Percentiles rank a stretch among this genome's conserved stretches.
These are phyloP conservation scores for Ramichloridium luteum DNA, from an alignment of 2,329 filamentous ascomycete species.

Conservation along the genomic window DNA sequence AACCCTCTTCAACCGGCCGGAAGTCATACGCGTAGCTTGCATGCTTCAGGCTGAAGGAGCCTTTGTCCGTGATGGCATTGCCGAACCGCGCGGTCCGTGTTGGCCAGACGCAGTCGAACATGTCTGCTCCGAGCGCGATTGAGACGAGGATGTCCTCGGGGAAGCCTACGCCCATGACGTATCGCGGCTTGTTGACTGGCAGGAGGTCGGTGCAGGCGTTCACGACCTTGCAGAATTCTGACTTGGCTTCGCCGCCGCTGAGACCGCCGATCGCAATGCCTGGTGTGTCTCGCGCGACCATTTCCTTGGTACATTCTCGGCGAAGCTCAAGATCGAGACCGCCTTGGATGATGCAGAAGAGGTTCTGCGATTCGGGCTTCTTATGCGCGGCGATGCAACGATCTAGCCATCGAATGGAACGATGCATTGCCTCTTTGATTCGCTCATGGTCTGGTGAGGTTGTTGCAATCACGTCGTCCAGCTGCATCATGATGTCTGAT, in stretches of 20 bases:
- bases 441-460: constrained; percentile 79
- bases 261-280: constrained; percentile 94
- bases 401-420: constrained; percentile 90
- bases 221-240: constrained; percentile 77
- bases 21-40: constrained; percentile 68
- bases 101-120: constrained; percentile 99
- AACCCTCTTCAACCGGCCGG: constrained; percentile 68
- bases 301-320: constrained; percentile 67
- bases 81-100: constrained; percentile 92
- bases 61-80: constrained; percentile 72
- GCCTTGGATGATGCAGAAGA: constrained; percentile 98
- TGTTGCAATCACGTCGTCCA: constrained; percentile 94
- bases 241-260: constrained; percentile 88
- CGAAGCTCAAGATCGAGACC: constrained; percentile 82
- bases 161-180: constrained; percentile 97
- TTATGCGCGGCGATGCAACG: constrained; percentile 84
- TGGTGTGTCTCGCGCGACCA: constrained; percentile 83
- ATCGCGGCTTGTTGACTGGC: constrained; percentile 86
- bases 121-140: constrained; percentile 87
- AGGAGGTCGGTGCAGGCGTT: constrained; percentile 72
- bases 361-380: constrained; percentile 70
- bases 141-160: constrained; percentile 92
- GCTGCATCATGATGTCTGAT: constrained; percentile 98
- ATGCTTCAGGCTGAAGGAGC: constrained; percentile 75
- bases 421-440: constrained; percentile 90